Conservation (phyloP, 345 rosid genomes). For the Eucalyptus melliodora region DNA sequence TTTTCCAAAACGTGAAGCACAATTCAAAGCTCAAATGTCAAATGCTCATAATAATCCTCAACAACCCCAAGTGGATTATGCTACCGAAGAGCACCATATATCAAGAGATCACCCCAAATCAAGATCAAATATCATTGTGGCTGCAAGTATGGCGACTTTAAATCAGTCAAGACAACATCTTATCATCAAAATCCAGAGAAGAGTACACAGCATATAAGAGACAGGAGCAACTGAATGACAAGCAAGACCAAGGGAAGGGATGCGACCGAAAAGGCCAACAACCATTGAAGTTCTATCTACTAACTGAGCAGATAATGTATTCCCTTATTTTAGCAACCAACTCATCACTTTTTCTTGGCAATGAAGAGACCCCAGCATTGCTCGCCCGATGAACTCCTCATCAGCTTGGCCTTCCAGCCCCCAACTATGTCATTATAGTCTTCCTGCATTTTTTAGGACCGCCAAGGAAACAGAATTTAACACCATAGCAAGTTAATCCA, state of each 20-base stretch:
- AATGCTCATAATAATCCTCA: background rate
- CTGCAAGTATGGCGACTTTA: background rate
- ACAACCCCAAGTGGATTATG: background rate
- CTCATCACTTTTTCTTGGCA: conserved; percentile 5
- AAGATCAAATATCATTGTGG: background rate
- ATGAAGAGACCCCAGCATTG: conserved; percentile 42
- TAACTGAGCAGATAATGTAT: background rate
- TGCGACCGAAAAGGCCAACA: background rate
- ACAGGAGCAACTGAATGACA: background rate
- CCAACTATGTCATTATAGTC: conserved; percentile 52
- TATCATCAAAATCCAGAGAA: background rate
- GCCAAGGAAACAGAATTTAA: background rate
- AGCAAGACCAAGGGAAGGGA: background rate
- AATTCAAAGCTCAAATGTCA: background rate
- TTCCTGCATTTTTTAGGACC: conserved; percentile 24
- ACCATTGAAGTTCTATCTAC: background rate
- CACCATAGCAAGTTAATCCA: background rate
- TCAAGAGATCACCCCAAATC: background rate
- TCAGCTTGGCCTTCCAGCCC: conserved; percentile 43
- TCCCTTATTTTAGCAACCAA: background rate
- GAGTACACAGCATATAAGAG: background rate
- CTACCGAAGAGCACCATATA: background rate
- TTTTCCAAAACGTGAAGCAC: background rate
- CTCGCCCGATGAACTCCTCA: conserved; percentile 23
- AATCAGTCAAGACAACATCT: background rate